Evolutionary conservation across 192 early-diverging fungal species (phyloP), one percentile per base, ranked within the genome.

Genomic region (Dissophora ornata): DNA sequence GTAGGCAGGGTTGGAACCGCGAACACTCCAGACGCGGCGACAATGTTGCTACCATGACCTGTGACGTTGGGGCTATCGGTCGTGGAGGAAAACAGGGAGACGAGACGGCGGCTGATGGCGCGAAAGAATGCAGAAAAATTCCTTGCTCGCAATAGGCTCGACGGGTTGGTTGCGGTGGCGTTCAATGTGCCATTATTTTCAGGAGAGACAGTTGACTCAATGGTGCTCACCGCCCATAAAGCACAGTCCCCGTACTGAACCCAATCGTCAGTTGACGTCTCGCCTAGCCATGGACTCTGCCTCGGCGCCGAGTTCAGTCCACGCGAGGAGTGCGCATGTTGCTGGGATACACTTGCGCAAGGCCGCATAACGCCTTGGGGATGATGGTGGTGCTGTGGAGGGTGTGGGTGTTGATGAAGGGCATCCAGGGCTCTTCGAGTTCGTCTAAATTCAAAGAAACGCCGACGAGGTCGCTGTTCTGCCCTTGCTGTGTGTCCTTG

Each of bases 201-300:
- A 9, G 32, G 18, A 8, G 26, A 16, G 16, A 38, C 32, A 9
- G 15, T n/a, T 4, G 67, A 69, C 7, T 33, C 57, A 16, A 54
- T 26, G 11, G 54, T 15, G 22, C 50, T 61, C 11, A 50, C 26
- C 3, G 62, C 56, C 70, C 70, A 74, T 8, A 74, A 22, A 33
- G 62, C 55, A 34, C 70, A 74, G n/a, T 65, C 41, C 5, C 73
- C 73, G 38, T 46, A 38, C 7, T 22, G 32, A 25, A 77, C 28
- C 73, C 73, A 77, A 26, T 53, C 52, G 2, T 56, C 44, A 3
- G 64, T 62, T 4, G 64, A 57, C 13, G 73, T 77, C 24, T 67
- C 57, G 19, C 64, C 73, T 8, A 77, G n/a, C 73, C 73, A 77
- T 12, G 73, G 65, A 24, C 73, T 77, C 12, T 52, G 67, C 21